Conservation (phyloP, 2,329 filamentous ascomycete genomes). For the Chrysoporthe deuterocubensis region DNA sequence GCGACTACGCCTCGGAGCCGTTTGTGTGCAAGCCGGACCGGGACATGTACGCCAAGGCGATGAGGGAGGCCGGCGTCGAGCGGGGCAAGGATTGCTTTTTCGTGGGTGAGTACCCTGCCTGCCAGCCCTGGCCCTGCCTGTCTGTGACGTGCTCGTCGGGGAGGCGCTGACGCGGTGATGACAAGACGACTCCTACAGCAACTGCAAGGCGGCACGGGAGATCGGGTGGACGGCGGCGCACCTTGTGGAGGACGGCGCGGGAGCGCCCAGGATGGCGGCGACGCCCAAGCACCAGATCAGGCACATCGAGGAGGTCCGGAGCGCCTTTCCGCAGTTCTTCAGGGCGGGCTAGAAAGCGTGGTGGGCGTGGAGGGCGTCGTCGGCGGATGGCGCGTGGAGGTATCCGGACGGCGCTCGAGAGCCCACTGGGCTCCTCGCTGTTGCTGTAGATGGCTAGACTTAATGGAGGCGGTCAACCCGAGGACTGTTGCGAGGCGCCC, state of each 20-base stretch:
- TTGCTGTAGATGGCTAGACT: background rate
- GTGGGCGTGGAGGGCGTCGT: background rate
- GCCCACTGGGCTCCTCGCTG: background rate
- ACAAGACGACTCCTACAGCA: constrained; percentile 82
- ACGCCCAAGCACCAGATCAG: constrained; percentile 75
- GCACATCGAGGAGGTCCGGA: constrained; percentile 74
- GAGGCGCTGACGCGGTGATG: background rate
- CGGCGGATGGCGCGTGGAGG: background rate
- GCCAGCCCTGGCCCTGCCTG: too few relatives aligned
- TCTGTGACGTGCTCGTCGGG: too few relatives aligned
- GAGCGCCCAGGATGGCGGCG: constrained; percentile 62
- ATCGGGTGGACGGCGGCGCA: constrained; percentile 88
- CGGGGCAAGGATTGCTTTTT: constrained; percentile 81
- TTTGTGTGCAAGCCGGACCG: constrained; percentile 86
- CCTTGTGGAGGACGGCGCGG: constrained; percentile 76
- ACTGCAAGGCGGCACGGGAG: constrained; percentile 75
- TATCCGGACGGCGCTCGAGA: background rate
- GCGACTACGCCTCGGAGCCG: constrained; percentile 76
- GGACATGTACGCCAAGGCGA: constrained; percentile 86
- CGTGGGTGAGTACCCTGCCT: constrained; percentile 68
- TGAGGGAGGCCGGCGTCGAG: constrained; percentile 77
- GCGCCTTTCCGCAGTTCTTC: constrained; percentile 84
- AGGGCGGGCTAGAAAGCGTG: constrained; percentile 46
- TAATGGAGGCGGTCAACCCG: background rate
- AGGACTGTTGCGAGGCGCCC: background rate